Conservation (phyloP, 805 yeast species). For the Candida corydali region DNA sequence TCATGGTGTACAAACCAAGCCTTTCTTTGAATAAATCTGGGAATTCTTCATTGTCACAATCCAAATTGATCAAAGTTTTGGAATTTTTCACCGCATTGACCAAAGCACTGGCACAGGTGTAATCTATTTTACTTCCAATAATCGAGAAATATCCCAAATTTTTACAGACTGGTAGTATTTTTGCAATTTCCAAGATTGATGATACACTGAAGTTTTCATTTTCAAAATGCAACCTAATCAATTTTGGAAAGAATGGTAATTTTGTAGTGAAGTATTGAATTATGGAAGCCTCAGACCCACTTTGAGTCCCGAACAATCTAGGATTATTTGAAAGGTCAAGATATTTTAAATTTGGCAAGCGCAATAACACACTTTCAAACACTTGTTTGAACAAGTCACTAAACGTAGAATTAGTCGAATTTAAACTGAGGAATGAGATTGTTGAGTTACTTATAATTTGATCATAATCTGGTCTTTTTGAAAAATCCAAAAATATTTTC, state of each 20-base stretch:
- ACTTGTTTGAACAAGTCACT: constrained; percentile 45
- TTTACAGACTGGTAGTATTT: constrained; percentile 65
- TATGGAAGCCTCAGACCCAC: constrained; percentile 20
- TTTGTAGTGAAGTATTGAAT: constrained; percentile 54
- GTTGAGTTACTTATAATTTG: constrained; percentile 17
- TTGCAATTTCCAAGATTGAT: constrained; percentile 57
- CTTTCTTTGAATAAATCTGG: constrained; percentile 63
- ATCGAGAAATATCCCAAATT: constrained; percentile 66
- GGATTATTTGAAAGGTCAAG: constrained; percentile 74
- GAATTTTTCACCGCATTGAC: constrained; percentile 68
- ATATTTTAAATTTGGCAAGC: constrained; percentile 57
- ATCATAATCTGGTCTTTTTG: constrained; percentile 16
- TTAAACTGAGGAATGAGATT: constrained; percentile 53
- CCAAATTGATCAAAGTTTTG: constrained; percentile 60
- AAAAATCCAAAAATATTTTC: constrained; percentile 33
- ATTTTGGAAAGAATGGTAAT: constrained; percentile 62
- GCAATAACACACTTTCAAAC: constrained; percentile 48
- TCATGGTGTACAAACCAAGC: constrained; percentile 75
- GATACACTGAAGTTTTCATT: constrained; percentile 55
- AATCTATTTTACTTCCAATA: constrained; percentile 57
- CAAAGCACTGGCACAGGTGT: constrained; percentile 59
- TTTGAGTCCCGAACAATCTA: constrained; percentile 54
- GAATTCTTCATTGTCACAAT: constrained; percentile 58
- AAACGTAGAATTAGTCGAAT: constrained; percentile 56
- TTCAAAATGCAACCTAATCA: constrained; percentile 70